Conservation (phyloP, 345 rosid genomes). For the Arabis hirsuta region DNA sequence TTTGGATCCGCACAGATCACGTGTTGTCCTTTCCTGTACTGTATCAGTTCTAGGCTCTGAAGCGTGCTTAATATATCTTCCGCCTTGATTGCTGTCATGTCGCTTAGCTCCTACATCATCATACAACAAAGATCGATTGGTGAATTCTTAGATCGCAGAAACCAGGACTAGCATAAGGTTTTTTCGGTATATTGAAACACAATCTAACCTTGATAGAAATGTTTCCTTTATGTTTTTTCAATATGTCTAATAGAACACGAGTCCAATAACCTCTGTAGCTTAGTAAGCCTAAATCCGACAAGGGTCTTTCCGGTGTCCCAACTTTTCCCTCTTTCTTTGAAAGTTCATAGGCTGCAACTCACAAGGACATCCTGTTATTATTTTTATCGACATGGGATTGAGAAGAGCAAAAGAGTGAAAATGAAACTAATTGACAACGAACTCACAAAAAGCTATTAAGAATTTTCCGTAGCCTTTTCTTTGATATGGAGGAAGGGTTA, state of each 20-base stretch:
- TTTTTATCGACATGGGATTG: neutral
- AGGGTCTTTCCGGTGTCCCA: slow-evolving; percentile 97
- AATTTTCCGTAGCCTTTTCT: slow-evolving; percentile 99
- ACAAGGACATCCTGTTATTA: neutral
- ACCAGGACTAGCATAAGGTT: neutral
- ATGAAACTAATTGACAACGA: slow-evolving; percentile 1
- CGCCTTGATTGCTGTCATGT: slow-evolving; percentile 96
- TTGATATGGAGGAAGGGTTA: slow-evolving; percentile 97
- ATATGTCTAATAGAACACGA: slow-evolving; percentile 85
- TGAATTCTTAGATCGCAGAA: slow-evolving; percentile 4
- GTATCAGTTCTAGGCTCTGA: slow-evolving; percentile 91
- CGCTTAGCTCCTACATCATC: slow-evolving; percentile 79
- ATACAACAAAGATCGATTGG: neutral
- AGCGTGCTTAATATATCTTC: slow-evolving; percentile 90
- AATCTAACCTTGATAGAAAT: slow-evolving; percentile 81
- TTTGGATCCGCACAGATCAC: slow-evolving; percentile 98
- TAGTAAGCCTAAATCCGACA: slow-evolving; percentile 83
- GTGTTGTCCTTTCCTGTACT: slow-evolving; percentile 96
- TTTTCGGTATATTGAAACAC: slow-evolving; percentile 5
- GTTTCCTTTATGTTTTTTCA: slow-evolving; percentile 92
- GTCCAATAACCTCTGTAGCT: slow-evolving; percentile 99
- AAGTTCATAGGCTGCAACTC: slow-evolving; percentile 83
- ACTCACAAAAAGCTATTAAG: slow-evolving; percentile 92
- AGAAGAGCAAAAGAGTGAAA: neutral
- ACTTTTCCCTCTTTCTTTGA: slow-evolving; percentile 99